Evolutionary conservation across 2,329 filamentous ascomycete species (phyloP), one percentile per base, ranked within the genome.

Genomic region (Rutstroemia sp.): DNA sequence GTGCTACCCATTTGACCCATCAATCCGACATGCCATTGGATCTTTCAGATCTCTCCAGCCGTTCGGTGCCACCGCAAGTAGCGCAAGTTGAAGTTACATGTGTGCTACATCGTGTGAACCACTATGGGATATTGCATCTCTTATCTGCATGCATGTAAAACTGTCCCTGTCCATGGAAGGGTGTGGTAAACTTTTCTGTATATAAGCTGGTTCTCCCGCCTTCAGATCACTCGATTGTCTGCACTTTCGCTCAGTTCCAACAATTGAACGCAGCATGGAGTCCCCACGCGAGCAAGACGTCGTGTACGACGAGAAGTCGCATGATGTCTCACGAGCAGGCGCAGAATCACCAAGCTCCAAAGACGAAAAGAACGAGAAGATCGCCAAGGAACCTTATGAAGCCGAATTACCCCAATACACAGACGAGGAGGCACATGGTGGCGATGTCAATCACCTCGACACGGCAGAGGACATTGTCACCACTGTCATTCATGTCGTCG

Each of bases 401-500:
- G 27, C 40, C 16, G 54, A 56, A 10, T 4, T 47, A 2, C 48
- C 30, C 16, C 51, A 48, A 14, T 14, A 14, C 5, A 19, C 27
- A 12, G 54, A 56, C 39, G 54, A 44, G 38, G 54, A 56, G 45
- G 42, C n/a, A 40, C 48, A 34, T n/a, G 54, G 48, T 10, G 54
- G 54, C 16, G 40, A 47, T 3, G 23, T 52, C n/a, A 52, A 47
- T n/a, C 27, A 34, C 23, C 54, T 56, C 25, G 54, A 56, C 19
- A 56, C 54, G 23, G 48, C 57, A 5, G 52, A 56, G 21, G 57
- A 56, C 36, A 51, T 58, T 27, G 57, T 58, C n/a, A 58, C 57
- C 21, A 36, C 52, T 42, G 36, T 58, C 17, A 56, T 58, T 14
- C 25, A 56, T 25, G 40, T 60, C 21, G 61, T 58, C n/a, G 61